Evolutionary conservation across 2,329 filamentous ascomycete genomes (phyloP), one percentile per base, ranked within the genome.

Genomic region (Albifimbria verrucaria): DNA sequence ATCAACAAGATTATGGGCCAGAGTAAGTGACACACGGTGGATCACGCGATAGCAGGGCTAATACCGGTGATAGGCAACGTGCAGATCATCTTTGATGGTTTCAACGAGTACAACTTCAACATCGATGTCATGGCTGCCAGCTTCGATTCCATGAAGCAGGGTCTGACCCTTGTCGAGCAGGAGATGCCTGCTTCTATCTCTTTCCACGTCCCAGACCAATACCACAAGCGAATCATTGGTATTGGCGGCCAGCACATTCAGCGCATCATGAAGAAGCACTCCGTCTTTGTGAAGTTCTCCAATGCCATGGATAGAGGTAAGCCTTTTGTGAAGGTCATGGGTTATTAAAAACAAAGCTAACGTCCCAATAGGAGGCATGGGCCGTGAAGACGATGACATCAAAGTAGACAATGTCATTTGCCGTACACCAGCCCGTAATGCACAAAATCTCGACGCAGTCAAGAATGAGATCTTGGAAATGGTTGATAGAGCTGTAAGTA

Each of bases 1-100:
- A 99, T 99, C 73, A 99, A 99, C 80, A 99, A 99, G 80, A 99
- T 99, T 66, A 99, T 99, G 94, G 94, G 93, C 22, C 93, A 97
- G 72, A 97, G 92, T 62, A 59, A 41, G 63, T 55, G n/a, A 5
- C 25, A 48, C 18, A 10, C 7, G 36, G 7, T 41, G 3, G 17
- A 15, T 22, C 7, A 26, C 45, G 32, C 24, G 53, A 57, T 48
- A 20, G n/a, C 25, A 61, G 25, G 18, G 28, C 62, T 71, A 53
- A 66, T 51, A 48, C 39, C 22, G 55, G 32, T 59, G 52, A 5
- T 55, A 86, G 85, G 85, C 80, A 97, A 95, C 63, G 94, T 99
- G 12, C 94, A 99, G 73, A 97, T 99, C 66, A 93, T 99, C 58
- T 99, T 99, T 62, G 94, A 99, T 68, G 92, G 92, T 57, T 99